These are phyloP conservation scores for Albizia julibrissin DNA, from an alignment of 306 rosid genomes.

Conservation along the genomic window DNA sequence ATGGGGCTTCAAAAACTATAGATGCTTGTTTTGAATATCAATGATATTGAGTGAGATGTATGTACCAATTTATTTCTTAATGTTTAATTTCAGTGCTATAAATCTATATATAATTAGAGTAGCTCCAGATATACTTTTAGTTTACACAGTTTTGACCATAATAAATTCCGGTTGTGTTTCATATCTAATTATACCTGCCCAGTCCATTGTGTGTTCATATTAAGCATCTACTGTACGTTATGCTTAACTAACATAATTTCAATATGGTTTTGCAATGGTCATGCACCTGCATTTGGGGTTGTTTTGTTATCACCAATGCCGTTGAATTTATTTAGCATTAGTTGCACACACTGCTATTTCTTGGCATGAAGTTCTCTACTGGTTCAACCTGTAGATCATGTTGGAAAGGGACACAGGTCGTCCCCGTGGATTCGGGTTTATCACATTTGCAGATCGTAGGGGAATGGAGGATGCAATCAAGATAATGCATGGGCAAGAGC, in stretches of 20 bases:
- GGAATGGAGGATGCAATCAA: constrained; percentile 98
- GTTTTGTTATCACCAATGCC: constrained; percentile 18
- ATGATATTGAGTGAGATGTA: not conserved
- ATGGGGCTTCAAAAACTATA: constrained; percentile 3
- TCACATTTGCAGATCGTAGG: constrained; percentile 87
- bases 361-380: constrained; percentile 34
- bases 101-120: not conserved
- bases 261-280: constrained; percentile 15
- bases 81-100: not conserved
- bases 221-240: constrained; percentile 10
- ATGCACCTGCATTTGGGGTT: constrained; percentile 9
- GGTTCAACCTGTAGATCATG: constrained; percentile 77
- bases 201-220: not conserved
- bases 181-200: constrained; percentile 27
- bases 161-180: constrained; percentile 6
- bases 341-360: constrained; percentile 24
- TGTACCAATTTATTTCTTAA: constrained; percentile 7
- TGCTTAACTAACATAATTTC: constrained; percentile 1
- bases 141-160: not conserved
- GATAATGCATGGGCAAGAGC: constrained; percentile 91
- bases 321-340: constrained; percentile 23
- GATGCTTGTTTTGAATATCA: not conserved
- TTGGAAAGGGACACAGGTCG: constrained; percentile 91
- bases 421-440: constrained; percentile 97
- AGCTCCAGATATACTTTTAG: constrained; percentile 2